Conservation (phyloP, 2,329 filamentous ascomycete genomes). For the Pseudomassariella vexata region DNA sequence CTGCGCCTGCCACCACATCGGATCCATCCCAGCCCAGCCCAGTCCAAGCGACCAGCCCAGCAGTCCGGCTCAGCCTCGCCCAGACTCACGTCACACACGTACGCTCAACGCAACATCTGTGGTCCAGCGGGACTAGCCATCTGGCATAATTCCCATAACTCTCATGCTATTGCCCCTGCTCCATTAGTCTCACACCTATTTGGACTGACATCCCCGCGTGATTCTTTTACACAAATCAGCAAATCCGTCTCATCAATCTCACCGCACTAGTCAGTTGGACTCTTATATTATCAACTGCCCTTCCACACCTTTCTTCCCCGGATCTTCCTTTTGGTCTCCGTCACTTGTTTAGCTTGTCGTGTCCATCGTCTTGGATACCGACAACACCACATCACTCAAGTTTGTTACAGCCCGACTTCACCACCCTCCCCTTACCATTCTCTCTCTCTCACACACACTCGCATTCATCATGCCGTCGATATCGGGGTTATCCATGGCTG, state of each 20-base stretch:
- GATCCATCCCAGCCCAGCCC: constrained; percentile 3
- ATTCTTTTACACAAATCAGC: constrained; percentile 17
- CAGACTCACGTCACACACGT: constrained; percentile 23
- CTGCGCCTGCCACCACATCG: constrained; percentile 3
- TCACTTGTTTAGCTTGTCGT: constrained; percentile 4
- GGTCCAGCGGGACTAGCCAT: constrained; percentile 7
- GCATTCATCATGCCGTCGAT: constrained; percentile 39
- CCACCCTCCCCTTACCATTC: constrained; percentile 5
- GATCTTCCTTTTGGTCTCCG: constrained; percentile 14
- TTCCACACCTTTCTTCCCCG: constrained; percentile 15
- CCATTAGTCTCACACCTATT: constrained; percentile 12
- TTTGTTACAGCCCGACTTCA: constrained; percentile 6
- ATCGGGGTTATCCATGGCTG: constrained; percentile 39
- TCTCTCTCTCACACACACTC: constrained; percentile 19
- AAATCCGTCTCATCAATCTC: constrained; percentile 5
- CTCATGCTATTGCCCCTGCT: neutral
- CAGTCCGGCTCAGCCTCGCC: constrained; percentile 25
- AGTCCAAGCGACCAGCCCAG: constrained; percentile 10
- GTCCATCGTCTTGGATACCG: constrained; percentile 3
- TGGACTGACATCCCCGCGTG: constrained; percentile 24
- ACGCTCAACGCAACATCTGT: constrained; percentile 18
- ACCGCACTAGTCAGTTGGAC: constrained; percentile 10
- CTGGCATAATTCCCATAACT: constrained; percentile 10
- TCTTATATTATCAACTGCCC: constrained; percentile 21
- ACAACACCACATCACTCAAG: constrained; percentile 7